Base-by-base conservation (phyloP, 2,329 filamentous ascomycete genomes). In the Trichoderma sp. region DNA sequence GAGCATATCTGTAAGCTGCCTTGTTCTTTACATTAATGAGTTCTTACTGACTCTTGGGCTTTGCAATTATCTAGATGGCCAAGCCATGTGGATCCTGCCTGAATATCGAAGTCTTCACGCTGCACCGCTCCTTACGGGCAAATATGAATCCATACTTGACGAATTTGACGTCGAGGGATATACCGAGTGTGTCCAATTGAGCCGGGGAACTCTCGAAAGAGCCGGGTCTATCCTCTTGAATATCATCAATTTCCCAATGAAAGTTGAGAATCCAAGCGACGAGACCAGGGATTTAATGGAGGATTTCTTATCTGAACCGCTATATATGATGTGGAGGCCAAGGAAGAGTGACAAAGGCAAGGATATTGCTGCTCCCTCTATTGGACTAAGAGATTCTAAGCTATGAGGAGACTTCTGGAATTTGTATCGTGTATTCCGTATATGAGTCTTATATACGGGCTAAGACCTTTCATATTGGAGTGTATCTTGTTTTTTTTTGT, bases 241-340 rank as follows among this genome's bases (percentile, higher is more conserved):
- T 6, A 4, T 21, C 12, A 26, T 51, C 18, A 39, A 28, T 15
- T 58, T 43, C 3, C 32, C 34, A 5, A 58, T 58, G 21, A 36
- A 43, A 30, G 21, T 67, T n/a, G 51, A 58, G 15, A 58, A 39
- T 2, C 34, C 51, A 2, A 67, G 51, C 4, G 32, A 58, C 3
- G 64, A 67, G 11, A 28, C 64, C 26, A 56, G 56, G 12, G 28
- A 28, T 4, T 18, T 57, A 18, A 30, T 67, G 11, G 30, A 36
- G 1, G 64, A 58, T 4, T 67, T 67, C 11, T 26, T 39, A 15
- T 67, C 64, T 8, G 64, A 67, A 34, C 53, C 64, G 7, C 7
- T 67, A 7, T 57, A 43, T 11, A 18, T 67, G 51, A 67, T 67
- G 64, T 56, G 21, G 32, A 67, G 64, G 18, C 64, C 64, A 2